Evolutionary conservation across 441 rosid species (phyloP).

Genomic region (Cnidoscolus chayamansa): DNA sequence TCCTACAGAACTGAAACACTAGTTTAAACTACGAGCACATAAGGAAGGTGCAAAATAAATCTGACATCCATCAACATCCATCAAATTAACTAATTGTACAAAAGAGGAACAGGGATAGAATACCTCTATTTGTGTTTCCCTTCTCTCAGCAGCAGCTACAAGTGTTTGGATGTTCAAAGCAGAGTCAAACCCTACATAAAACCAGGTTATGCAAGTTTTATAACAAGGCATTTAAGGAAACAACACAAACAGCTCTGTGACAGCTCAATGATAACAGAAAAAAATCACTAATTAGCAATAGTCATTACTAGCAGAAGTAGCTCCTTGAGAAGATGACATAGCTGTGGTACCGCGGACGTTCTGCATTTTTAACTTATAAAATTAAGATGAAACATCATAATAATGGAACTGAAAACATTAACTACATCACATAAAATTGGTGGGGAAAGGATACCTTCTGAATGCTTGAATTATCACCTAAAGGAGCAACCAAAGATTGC

Average conservation of each 20-base stretch:
- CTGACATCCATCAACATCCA: neutral
- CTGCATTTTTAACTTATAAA: constrained; percentile 36
- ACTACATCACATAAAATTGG: neutral
- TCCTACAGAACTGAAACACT: neutral
- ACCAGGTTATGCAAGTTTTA: neutral
- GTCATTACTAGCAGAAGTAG: constrained; percentile 74
- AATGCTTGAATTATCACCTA: constrained; percentile 47
- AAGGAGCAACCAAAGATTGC: constrained; percentile 39
- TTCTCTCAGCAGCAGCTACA: constrained; percentile 98
- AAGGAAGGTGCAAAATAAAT: neutral
- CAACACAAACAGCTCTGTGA: neutral
- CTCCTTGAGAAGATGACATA: constrained; percentile 53
- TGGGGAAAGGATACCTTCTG: constrained; percentile 52
- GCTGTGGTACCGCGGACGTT: constrained; percentile 37
- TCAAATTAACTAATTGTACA: neutral
- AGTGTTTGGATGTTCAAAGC: constrained; percentile 97
- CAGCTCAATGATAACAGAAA: neutral
- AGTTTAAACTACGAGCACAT: neutral
- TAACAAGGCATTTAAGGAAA: neutral
- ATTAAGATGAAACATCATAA: constrained; percentile 1
- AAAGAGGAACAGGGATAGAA: neutral
- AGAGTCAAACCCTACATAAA: constrained; percentile 83
- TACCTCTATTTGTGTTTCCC: constrained; percentile 92
- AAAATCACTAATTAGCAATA: constrained; percentile 3
- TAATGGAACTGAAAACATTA: neutral